Percentiles rank a stretch among this genome's conserved stretches.
These are phyloP conservation scores for Xylaria acuta DNA, from an alignment of 495 filamentous ascomycete species.

Conservation along the genomic window DNA sequence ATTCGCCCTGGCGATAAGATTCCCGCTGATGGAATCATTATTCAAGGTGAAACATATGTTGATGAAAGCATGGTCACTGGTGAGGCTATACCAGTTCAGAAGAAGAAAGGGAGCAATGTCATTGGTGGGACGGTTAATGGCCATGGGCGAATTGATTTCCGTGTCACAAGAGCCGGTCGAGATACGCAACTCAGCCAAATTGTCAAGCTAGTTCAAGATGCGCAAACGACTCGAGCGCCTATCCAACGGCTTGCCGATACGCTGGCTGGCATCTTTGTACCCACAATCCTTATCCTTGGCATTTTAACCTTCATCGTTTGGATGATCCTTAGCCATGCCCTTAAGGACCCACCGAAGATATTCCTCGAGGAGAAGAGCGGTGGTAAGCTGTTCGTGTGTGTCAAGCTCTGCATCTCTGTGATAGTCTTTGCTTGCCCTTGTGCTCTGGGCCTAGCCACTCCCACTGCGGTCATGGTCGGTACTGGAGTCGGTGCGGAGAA, in stretches of 20 bases:
- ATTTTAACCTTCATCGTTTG: slow-evolving; percentile 85
- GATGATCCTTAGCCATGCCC: slow-evolving; percentile 92
- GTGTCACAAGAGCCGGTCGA: slow-evolving; percentile 88
- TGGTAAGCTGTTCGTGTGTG: slow-evolving; percentile 92
- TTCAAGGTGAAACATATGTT: slow-evolving; percentile 87
- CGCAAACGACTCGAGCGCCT: slow-evolving; percentile 90
- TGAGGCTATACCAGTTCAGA: slow-evolving; percentile 91
- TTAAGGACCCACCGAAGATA: slow-evolving; percentile 81
- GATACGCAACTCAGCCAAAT: slow-evolving; percentile 98
- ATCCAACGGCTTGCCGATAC: slow-evolving; percentile 94
- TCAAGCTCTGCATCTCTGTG: slow-evolving; percentile 97
- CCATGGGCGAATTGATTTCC: slow-evolving; percentile 87
- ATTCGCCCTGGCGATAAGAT: slow-evolving; percentile 96
- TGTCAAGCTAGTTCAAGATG: slow-evolving; percentile 94
- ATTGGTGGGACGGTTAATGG: slow-evolving; percentile 99
- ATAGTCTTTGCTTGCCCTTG: slow-evolving; percentile 99
- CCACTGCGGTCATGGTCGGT: slow-evolving; percentile 98
- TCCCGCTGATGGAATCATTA: slow-evolving; percentile 88
- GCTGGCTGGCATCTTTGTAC: slow-evolving; percentile 94
- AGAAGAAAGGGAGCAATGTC: slow-evolving; percentile 76
- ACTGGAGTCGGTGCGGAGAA: slow-evolving; percentile 97
- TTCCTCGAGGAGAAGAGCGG: slow-evolving; percentile 83
- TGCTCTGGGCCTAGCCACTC: slow-evolving; percentile 90
- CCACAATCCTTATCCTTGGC: slow-evolving; percentile 83
- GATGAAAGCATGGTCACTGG: slow-evolving; percentile 99